These are phyloP conservation scores for Mycosphaerella sp. DNA, from an alignment of 2,329 filamentous ascomycete species.

Conservation along the genomic window DNA sequence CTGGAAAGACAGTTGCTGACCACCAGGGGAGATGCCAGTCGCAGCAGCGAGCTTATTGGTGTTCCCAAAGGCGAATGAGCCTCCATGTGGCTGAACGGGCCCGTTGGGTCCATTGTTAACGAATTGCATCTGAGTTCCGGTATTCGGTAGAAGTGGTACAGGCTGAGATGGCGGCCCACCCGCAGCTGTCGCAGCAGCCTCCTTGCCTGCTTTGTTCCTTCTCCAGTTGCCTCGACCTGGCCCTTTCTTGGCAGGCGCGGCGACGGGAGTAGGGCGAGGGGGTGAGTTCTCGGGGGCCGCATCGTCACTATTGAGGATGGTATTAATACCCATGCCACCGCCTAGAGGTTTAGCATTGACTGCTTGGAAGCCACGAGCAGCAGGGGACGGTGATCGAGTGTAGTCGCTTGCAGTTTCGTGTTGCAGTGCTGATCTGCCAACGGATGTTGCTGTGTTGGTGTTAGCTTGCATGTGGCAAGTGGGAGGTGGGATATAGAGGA, in stretches of 20 bases:
- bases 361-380: slow-evolving; percentile 34
- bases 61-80: slow-evolving; percentile 1
- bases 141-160: slow-evolving; percentile 33
- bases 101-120: slow-evolving; percentile 23
- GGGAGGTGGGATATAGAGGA: too few species aligned
- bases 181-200: slow-evolving; percentile 9
- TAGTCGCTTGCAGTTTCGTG: slow-evolving; percentile 40
- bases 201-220: slow-evolving; percentile 31
- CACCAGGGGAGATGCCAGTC: slow-evolving; percentile 16
- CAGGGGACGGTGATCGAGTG: slow-evolving; percentile 42
- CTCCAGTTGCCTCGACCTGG: slow-evolving; percentile 48
- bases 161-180: slow-evolving; percentile 22
- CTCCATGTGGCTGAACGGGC: slow-evolving; percentile 1
- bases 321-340: slow-evolving; percentile 45
- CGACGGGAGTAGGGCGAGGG: slow-evolving; percentile 24
- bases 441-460: slow-evolving; percentile 12
- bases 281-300: slow-evolving; percentile 21
- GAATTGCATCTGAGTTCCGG: slow-evolving; percentile 25
- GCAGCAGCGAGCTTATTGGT: slow-evolving; percentile 12
- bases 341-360: slow-evolving; percentile 36
- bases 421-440: slow-evolving; percentile 18
- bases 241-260: slow-evolving; percentile 36
- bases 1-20: slow-evolving; percentile 24
- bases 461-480: background rate
- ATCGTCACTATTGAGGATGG: slow-evolving; percentile 45